Percentiles rank a stretch among this genome's conserved stretches.
Conservation (phyloP, 2,329 filamentous ascomycete species). For the Pleurostoma richardsiae region DNA sequence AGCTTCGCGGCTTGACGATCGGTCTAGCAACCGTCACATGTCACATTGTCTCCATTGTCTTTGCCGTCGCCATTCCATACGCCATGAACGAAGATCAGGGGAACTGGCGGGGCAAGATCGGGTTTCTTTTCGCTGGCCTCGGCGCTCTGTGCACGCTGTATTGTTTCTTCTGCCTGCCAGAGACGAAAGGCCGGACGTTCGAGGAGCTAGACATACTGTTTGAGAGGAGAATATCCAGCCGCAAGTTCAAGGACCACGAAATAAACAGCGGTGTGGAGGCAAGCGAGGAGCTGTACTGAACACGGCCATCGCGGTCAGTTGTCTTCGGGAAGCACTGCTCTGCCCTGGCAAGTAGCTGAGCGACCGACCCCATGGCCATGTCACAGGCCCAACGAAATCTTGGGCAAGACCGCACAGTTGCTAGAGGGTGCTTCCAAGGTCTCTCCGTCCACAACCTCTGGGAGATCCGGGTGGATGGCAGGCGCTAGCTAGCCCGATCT, state of each 20-base stretch:
- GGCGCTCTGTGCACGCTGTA: constrained; percentile 17
- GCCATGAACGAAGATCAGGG: constrained; percentile 24
- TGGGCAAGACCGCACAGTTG: too few relatives aligned
- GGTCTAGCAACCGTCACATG: constrained; percentile 15
- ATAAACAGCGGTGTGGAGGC: not conserved
- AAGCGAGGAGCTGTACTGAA: not conserved
- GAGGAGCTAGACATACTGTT: constrained; percentile 9
- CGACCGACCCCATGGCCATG: too few relatives aligned
- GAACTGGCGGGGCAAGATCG: constrained; percentile 24
- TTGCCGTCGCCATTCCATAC: constrained; percentile 25
- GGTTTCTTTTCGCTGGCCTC: constrained; percentile 21
- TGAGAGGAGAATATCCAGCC: not conserved
- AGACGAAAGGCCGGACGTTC: constrained; percentile 8
- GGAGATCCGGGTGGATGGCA: too few relatives aligned
- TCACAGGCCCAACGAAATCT: too few relatives aligned
- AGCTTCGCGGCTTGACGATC: constrained; percentile 10
- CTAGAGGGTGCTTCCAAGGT: too few relatives aligned
- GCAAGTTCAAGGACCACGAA: constrained; percentile 3
- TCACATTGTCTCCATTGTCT: constrained; percentile 19
- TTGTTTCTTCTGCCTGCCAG: constrained; percentile 13
- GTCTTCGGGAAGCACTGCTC: too few relatives aligned
- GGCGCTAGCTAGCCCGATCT: too few relatives aligned
- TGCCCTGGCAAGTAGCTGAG: too few relatives aligned
- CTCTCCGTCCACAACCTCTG: too few relatives aligned
- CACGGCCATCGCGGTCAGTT: too few relatives aligned